Percentiles rank a stretch among this genome's conserved stretches.
These are phyloP conservation scores for Orobanche coerulescens DNA, from an alignment of 257 asterid genomes.

Conservation along the genomic window DNA sequence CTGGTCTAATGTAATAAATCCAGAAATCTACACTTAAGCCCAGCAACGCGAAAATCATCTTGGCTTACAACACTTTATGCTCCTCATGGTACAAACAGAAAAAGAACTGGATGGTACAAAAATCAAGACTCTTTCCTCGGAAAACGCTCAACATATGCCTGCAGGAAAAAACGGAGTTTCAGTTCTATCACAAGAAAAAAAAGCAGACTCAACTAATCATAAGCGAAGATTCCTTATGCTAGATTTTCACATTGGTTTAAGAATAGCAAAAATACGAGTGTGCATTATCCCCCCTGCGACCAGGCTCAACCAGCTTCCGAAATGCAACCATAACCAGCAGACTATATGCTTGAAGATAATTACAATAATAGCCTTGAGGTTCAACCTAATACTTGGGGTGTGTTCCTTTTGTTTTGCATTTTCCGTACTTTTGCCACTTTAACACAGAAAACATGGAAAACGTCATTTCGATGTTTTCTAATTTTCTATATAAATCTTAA, in stretches of 20 bases:
- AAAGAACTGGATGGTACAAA: background rate
- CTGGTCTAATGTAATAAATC: background rate
- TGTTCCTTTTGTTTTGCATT: too few relatives aligned
- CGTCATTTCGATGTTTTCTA: too few relatives aligned
- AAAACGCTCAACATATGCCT: slow-evolving; percentile 35
- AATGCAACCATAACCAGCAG: background rate
- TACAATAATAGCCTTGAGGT: too few relatives aligned
- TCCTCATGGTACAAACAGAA: background rate
- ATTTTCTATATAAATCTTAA: too few relatives aligned
- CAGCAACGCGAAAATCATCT: background rate
- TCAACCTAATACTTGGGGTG: too few relatives aligned
- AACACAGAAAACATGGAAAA: too few relatives aligned
- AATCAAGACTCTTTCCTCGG: slow-evolving; percentile 24
- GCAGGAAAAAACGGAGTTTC: slow-evolving; percentile 4
- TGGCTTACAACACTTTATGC: slow-evolving; percentile 5
- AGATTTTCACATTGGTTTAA: background rate
- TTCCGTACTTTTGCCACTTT: too few relatives aligned
- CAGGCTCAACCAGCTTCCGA: background rate
- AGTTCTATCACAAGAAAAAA: background rate
- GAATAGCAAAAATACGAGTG: background rate
- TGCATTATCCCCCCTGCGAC: too few relatives aligned
- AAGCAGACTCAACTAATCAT: background rate
- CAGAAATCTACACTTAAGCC: background rate
- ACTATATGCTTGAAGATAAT: background rate
- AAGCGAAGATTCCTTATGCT: background rate